A percentile compares a stretch with the other conserved stretches of the same genome.
Evolutionary conservation across 2,329 filamentous ascomycete species (phyloP).

Genomic region (Trichoderma oligosporum): DNA sequence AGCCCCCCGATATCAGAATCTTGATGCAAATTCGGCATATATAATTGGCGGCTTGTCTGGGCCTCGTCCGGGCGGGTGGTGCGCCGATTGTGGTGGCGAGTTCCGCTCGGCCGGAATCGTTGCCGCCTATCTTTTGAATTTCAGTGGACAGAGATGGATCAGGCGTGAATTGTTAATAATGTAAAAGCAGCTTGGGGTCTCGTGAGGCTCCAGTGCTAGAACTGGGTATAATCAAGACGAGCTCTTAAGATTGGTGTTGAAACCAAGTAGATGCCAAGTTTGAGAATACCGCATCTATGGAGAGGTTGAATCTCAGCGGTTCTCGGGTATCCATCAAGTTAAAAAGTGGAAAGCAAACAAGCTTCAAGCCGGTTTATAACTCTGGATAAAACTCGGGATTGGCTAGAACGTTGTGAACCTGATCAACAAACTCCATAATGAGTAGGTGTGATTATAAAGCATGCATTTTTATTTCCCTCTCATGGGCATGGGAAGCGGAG

Average conservation of each 20-base stretch:
- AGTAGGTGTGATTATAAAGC: neutral
- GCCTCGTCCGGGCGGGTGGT: neutral
- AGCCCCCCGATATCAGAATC: neutral
- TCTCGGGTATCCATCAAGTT: too few species aligned
- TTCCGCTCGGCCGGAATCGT: slow-evolving; percentile 4
- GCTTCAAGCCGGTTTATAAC: neutral
- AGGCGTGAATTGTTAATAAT: too few species aligned
- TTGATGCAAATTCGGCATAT: neutral
- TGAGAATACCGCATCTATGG: too few species aligned
- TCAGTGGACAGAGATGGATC: too few species aligned
- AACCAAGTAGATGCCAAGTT: too few species aligned
- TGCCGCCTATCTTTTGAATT: slow-evolving; percentile 1
- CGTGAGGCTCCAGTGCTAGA: too few species aligned
- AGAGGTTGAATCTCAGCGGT: too few species aligned
- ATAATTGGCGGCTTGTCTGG: neutral
- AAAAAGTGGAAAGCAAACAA: neutral
- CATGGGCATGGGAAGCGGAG: neutral
- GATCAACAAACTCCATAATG: neutral
- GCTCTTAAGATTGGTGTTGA: too few species aligned
- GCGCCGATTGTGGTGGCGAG: slow-evolving; percentile 12
- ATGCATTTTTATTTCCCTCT: neutral
- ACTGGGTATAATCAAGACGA: too few species aligned
- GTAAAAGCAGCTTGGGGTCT: too few species aligned
- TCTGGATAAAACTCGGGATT: neutral
- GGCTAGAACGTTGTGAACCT: too few species aligned